phyloP scores from a whole-genome alignment of 2,329 filamentous ascomycete genomes.

The Cladophialophora bantiana region DNA sequence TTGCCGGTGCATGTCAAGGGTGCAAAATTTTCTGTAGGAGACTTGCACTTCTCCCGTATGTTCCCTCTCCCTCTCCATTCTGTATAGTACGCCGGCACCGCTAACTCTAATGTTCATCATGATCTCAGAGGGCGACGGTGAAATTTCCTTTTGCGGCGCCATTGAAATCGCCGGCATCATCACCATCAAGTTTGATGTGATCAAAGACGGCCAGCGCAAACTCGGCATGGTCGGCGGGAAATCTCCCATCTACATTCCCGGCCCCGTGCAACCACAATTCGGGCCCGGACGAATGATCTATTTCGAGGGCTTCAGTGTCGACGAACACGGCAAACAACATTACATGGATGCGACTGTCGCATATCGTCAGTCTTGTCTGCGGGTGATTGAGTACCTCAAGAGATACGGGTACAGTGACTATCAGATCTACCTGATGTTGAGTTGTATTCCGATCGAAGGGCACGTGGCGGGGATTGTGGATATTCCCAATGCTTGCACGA shows the following conservation, averaged over 20 bases:
- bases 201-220: conserved; percentile 79
- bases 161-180: conserved; percentile 95
- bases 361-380: conserved; percentile 80
- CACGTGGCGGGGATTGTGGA: conserved; percentile 90
- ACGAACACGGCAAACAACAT: conserved; percentile 86
- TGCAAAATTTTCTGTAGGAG: conserved; percentile 89
- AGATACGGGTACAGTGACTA: conserved; percentile 75
- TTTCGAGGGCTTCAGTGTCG: conserved; percentile 83
- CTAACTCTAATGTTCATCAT: background rate
- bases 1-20: conserved; percentile 84
- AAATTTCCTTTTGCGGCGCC: conserved; percentile 86
- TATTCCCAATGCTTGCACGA: conserved; percentile 90
- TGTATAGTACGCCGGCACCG: too few species aligned
- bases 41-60: conserved; percentile 78
- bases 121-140: conserved; percentile 77
- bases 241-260: conserved; percentile 83
- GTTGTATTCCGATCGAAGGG: conserved; percentile 85
- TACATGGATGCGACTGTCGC: conserved; percentile 87
- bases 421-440: conserved; percentile 84
- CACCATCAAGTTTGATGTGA: conserved; percentile 86
- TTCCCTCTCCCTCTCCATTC: conserved; percentile 7
- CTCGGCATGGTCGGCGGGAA: conserved; percentile 69
- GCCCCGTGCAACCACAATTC: conserved; percentile 87
- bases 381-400: conserved; percentile 79
- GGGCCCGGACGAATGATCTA: conserved; percentile 81